A percentile compares a stretch with the other conserved stretches of the same genome.
Conservation (phyloP, 176 grass and related monocot genomes). For the Phyllostachys edulis region DNA sequence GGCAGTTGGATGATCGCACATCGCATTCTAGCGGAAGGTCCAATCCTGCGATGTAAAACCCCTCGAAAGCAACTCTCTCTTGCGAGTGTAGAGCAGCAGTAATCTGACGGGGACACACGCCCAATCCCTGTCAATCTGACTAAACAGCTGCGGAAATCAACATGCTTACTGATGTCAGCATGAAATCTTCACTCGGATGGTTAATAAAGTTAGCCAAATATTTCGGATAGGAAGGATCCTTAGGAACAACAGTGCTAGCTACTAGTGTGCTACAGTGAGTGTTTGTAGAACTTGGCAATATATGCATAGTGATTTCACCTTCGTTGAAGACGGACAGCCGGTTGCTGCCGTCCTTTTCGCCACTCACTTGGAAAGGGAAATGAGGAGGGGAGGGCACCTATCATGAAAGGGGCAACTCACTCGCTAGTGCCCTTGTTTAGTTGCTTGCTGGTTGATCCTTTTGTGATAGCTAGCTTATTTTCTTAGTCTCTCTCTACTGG, state of each 20-base stretch:
- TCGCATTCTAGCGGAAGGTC: background rate
- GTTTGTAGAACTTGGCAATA: background rate
- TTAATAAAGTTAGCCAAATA: background rate
- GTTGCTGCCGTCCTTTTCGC: slow-evolving; percentile 16
- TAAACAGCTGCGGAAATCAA: background rate
- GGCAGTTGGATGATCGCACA: background rate
- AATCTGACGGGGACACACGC: background rate
- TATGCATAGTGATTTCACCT: background rate
- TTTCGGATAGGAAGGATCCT: background rate
- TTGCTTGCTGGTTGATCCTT: slow-evolving; percentile 8
- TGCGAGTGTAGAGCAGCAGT: background rate
- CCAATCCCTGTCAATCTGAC: background rate
- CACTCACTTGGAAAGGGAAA: slow-evolving; percentile 24
- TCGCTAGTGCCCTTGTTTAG: background rate
- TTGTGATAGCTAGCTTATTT: background rate
- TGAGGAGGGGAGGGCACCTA: slow-evolving; percentile 1
- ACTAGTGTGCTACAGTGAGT: background rate
- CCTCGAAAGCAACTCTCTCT: background rate
- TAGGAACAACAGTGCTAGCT: background rate
- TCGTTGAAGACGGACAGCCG: slow-evolving; percentile 29
- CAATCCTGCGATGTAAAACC: background rate
- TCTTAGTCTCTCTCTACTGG: background rate
- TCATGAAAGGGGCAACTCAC: slow-evolving; percentile 34
- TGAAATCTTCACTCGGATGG: background rate
- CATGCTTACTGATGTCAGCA: background rate